Conservation (phyloP, 2,329 filamentous ascomycete genomes). For the Penicillium sp. region DNA sequence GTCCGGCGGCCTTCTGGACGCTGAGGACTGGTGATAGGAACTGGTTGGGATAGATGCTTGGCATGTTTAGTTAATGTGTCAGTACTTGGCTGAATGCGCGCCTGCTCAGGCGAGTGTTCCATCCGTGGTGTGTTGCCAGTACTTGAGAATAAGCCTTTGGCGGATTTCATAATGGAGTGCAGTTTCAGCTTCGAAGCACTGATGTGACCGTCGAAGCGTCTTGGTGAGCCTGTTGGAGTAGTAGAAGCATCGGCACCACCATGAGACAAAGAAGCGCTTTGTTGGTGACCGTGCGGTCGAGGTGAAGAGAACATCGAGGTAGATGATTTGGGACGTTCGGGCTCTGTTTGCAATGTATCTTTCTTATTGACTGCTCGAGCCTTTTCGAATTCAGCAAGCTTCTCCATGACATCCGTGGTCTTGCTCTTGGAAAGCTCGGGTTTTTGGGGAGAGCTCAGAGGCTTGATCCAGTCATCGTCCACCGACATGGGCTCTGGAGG, state of each 20-base stretch:
- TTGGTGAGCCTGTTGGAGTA: conserved; percentile 58
- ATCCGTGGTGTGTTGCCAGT: conserved; percentile 62
- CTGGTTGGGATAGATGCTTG: conserved; percentile 21
- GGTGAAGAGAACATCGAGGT: conserved; percentile 60
- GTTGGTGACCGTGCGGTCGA: conserved; percentile 53
- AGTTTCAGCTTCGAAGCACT: conserved; percentile 92
- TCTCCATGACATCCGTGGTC: conserved; percentile 63
- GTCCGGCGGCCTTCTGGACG: conserved; percentile 50
- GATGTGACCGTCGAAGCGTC: conserved; percentile 70
- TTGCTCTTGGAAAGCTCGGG: conserved; percentile 61
- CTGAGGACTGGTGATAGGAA: conserved; percentile 32
- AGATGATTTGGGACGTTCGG: conserved; percentile 64
- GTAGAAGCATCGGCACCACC: conserved; percentile 54
- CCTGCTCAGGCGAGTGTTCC: conserved; percentile 49
- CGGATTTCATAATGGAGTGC: conserved; percentile 85
- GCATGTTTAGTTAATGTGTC: conserved; percentile 20
- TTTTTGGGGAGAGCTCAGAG: conserved; percentile 48
- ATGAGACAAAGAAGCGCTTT: conserved; percentile 62
- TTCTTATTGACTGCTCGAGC: conserved; percentile 18
- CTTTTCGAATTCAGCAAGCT: conserved; percentile 32
- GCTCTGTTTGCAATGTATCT: conserved; percentile 21
- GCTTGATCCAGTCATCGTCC: conserved; percentile 62
- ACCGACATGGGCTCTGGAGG: conserved; percentile 26
- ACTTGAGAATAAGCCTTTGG: conserved; percentile 80
- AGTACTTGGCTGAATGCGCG: conserved; percentile 30